A percentile compares a stretch with the other conserved stretches of the same genome.
phyloP scores from a whole-genome alignment of 2,329 filamentous ascomycete species.

The Fusarium tjaetaba region DNA sequence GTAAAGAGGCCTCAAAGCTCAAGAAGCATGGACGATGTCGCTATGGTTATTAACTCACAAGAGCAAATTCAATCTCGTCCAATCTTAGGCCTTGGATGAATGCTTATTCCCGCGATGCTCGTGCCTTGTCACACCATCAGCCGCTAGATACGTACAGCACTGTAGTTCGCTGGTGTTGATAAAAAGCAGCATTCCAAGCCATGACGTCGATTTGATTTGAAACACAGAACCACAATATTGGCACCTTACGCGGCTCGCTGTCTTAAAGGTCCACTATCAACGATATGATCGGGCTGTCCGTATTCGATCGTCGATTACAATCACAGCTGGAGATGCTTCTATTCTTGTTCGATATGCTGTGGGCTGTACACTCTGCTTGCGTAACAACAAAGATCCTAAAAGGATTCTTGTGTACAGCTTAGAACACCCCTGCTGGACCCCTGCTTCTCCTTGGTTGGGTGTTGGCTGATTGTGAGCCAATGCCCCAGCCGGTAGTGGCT shows the following conservation, averaged over 20 bases:
- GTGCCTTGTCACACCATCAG: constrained; percentile 40
- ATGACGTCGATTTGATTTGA: constrained; percentile 39
- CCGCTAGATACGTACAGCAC: neutral
- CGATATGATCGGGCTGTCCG: neutral
- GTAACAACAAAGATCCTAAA: constrained; percentile 5
- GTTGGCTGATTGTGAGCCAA: constrained; percentile 20
- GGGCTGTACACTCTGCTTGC: neutral
- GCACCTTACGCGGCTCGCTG: constrained; percentile 19
- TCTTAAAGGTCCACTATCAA: constrained; percentile 17
- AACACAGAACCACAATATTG: constrained; percentile 39
- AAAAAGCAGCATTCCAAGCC: constrained; percentile 10
- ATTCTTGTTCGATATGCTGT: neutral
- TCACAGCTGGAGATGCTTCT: constrained; percentile 1
- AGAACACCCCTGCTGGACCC: constrained; percentile 17
- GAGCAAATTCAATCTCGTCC: constrained; percentile 19
- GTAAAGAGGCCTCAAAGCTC: constrained; percentile 23
- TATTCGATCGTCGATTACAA: constrained; percentile 4
- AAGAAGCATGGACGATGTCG: constrained; percentile 18
- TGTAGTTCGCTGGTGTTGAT: constrained; percentile 30
- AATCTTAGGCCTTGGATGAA: constrained; percentile 25
- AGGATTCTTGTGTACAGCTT: neutral
- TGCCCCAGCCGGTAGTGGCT: constrained; percentile 33
- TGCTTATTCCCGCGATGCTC: constrained; percentile 38
- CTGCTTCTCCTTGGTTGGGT: neutral
- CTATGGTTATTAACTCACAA: constrained; percentile 19